Conservation (phyloP, 2,329 filamentous ascomycete genomes). For the Clonostachys solani region DNA sequence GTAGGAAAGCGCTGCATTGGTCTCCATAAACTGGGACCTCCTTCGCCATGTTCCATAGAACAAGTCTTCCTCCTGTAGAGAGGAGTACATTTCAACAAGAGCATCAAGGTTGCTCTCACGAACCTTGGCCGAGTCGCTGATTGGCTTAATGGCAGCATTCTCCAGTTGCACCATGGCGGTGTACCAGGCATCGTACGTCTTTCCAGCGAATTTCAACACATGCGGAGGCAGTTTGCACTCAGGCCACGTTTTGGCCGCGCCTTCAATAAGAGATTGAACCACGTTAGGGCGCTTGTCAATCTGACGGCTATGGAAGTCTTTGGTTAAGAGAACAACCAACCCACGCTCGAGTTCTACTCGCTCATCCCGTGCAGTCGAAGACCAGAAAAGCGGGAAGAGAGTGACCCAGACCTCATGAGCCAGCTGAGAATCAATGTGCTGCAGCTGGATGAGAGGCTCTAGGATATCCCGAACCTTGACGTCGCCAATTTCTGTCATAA, state of each 20-base stretch:
- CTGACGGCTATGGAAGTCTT: slow-evolving; percentile 92
- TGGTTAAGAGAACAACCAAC: slow-evolving; percentile 84
- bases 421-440: slow-evolving; percentile 79
- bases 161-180: slow-evolving; percentile 89
- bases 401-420: slow-evolving; percentile 88
- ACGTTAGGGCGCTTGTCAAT: slow-evolving; percentile 95
- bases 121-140: slow-evolving; percentile 78
- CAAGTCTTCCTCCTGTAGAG: slow-evolving; percentile 89
- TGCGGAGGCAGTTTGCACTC: slow-evolving; percentile 92
- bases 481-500: slow-evolving; percentile 77
- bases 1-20: slow-evolving; percentile 93
- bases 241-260: slow-evolving; percentile 77
- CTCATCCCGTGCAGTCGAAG: slow-evolving; percentile 81
- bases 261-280: slow-evolving; percentile 86
- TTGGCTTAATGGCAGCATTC: slow-evolving; percentile 78
- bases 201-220: slow-evolving; percentile 90
- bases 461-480: slow-evolving; percentile 85
- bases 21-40: slow-evolving; percentile 94
- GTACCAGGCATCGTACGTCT: slow-evolving; percentile 96
- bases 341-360: slow-evolving; percentile 86
- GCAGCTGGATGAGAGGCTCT: slow-evolving; percentile 85
- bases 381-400: slow-evolving; percentile 93
- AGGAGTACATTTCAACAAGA: slow-evolving; percentile 87
- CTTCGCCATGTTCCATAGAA: slow-evolving; percentile 98
- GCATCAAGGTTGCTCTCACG: slow-evolving; percentile 95